Evolutionary conservation across 257 asterid genomes (phyloP), one percentile per base, ranked within the genome.

Genomic region (Leonotis leonurus): DNA sequence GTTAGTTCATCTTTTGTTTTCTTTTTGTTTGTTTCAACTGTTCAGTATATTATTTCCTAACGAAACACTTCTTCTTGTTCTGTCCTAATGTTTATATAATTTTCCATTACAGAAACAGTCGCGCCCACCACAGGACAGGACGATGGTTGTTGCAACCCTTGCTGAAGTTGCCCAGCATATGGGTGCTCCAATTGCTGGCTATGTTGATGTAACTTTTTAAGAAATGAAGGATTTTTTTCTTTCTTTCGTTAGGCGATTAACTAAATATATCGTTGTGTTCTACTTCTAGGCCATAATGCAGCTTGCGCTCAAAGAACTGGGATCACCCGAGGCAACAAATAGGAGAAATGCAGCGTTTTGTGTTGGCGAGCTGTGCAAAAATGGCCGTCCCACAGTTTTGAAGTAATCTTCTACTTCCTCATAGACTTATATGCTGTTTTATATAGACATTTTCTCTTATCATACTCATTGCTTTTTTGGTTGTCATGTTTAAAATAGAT

Each of bases 111-210:
- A 92, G 98, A 89, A 75, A 83, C 88, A 85, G 60, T 84, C 95
- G 61, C 92, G 95, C 69, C 94, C 99, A 43, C 83, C 86, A 16
- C 87, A 81, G 67, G 97, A 89, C 71, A 84, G 95, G 81, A 92
- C 99, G 44, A 92, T 92, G 99, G 99, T 92, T 71, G 97, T 92
- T 60, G 99, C 96, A 53, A 83, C 94, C 75, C 89, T 93, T 70
- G 99, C 99, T 63, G 97, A 93, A 85, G 99, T 93, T 78, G 96
- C 99, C 44, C 97, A 85, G 78, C 85, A 89, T 79, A 89, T 93
- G 96, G 97, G 97, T 65, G 85, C 90, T 75, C 99, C 99, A 55
- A 83, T 93, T 71, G 84, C 94, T 53, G 87, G 80, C 69, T 93
- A 87, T 76, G 73, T 84, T 52, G 94, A 93, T 82, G 99, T 89